phyloP scores from a whole-genome alignment of 129 eudicot species.

The Pittosporum tobira region DNA sequence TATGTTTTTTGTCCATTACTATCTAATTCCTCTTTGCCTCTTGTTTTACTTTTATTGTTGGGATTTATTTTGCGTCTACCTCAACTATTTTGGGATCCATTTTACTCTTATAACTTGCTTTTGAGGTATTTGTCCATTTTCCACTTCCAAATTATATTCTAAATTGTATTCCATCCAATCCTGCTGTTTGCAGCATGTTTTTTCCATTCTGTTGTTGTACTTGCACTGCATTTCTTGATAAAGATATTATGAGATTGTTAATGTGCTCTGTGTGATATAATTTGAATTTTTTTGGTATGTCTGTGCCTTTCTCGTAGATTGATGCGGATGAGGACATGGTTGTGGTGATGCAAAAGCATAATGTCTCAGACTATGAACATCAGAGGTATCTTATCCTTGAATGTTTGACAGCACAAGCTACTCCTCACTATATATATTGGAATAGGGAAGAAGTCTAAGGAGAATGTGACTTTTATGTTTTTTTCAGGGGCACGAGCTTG shows the following conservation, averaged over 20 bases:
- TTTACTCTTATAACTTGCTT: no score
- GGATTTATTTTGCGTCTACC: background rate
- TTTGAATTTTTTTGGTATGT: constrained; percentile 1
- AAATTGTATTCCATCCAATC: background rate
- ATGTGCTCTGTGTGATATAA: background rate
- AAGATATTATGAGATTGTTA: no score
- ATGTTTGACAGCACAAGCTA: background rate
- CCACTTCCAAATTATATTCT: background rate
- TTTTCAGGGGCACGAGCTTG: constrained; percentile 90
- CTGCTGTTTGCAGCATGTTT: background rate
- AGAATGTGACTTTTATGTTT: background rate
- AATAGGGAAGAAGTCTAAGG: background rate
- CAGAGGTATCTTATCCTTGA: constrained; percentile 51
- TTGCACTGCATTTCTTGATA: no score
- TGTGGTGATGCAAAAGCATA: constrained; percentile 49
- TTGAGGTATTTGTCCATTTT: background rate
- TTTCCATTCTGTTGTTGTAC: no score
- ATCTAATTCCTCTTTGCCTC: no score
- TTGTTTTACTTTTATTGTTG: no score
- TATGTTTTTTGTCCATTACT: no score
- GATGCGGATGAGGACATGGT: constrained; percentile 56
- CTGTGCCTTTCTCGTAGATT: constrained; percentile 36
- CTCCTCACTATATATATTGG: no score
- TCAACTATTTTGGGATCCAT: background rate
- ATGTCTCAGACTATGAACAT: constrained; percentile 58